These are phyloP conservation scores for Quercus tomentella DNA, from an alignment of 331 rosid genomes.

Conservation along the genomic window DNA sequence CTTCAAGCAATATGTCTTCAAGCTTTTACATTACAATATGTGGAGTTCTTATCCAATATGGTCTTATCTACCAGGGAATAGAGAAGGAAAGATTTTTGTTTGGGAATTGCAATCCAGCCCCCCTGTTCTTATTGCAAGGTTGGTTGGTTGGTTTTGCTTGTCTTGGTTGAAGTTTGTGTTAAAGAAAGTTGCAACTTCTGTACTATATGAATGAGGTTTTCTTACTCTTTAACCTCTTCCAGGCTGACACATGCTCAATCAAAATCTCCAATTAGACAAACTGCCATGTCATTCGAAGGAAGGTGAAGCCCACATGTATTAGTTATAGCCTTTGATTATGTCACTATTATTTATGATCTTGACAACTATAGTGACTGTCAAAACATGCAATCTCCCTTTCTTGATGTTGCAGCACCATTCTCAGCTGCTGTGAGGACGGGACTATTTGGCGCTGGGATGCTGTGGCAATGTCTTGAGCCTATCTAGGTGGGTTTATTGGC, in stretches of 20 bases:
- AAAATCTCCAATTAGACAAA: conserved; percentile 86
- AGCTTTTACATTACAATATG: background rate
- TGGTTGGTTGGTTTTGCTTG: conserved; percentile 33
- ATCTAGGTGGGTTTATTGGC: background rate
- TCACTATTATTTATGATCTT: background rate
- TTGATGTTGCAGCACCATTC: conserved; percentile 65
- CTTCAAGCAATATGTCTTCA: background rate
- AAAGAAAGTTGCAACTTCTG: background rate
- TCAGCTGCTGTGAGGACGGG: conserved; percentile 90
- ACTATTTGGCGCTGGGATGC: conserved; percentile 99
- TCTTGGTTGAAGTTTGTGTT: background rate
- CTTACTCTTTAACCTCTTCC: conserved; percentile 17
- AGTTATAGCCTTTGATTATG: background rate
- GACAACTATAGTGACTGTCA: background rate
- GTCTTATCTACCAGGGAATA: conserved; percentile 55
- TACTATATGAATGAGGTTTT: background rate
- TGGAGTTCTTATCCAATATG: background rate
- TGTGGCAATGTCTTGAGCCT: conserved; percentile 21
- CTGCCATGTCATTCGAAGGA: conserved; percentile 91
- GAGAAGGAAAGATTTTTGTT: conserved; percentile 83
- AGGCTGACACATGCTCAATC: conserved; percentile 88
- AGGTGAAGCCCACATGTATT: conserved; percentile 41
- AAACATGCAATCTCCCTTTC: background rate
- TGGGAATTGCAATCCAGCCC: conserved; percentile 98
- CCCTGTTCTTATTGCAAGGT: conserved; percentile 77